phyloP scores from a whole-genome alignment of 768 basidiomycete species.

The Omphalotus guepiniiformis region DNA sequence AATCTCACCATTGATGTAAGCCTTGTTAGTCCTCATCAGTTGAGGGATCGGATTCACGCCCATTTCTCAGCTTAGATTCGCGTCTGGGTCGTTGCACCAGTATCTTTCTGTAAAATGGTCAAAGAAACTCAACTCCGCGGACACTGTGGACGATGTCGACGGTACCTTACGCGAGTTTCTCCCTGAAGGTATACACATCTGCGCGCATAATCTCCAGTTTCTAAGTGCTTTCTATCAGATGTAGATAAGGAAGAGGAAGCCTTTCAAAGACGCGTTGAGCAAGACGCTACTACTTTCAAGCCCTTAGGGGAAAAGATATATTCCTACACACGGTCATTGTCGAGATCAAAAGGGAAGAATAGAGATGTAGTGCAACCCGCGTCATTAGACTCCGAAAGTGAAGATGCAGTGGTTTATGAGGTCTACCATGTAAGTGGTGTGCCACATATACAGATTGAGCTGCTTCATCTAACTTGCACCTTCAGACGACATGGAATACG shows the following conservation, averaged over 20 bases:
- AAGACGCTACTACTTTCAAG: constrained; percentile 72
- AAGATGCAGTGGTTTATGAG: constrained; percentile 74
- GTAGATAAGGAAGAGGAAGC: constrained; percentile 63
- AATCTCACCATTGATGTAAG: constrained; percentile 80
- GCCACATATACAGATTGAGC: background rate
- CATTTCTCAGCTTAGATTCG: constrained; percentile 62
- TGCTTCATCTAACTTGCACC: background rate
- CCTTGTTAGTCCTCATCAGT: constrained; percentile 2
- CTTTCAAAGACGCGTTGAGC: constrained; percentile 69
- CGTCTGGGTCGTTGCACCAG: constrained; percentile 82
- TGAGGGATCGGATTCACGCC: background rate
- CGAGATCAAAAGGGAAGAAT: constrained; percentile 43
- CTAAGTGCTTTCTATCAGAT: constrained; percentile 41
- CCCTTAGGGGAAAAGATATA: constrained; percentile 75
- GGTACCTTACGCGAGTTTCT: constrained; percentile 73
- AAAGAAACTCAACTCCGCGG: constrained; percentile 57
- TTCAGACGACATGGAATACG: constrained; percentile 77
- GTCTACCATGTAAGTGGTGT: constrained; percentile 78
- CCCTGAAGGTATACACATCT: constrained; percentile 48
- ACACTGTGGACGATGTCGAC: constrained; percentile 85
- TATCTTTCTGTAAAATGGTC: constrained; percentile 69
- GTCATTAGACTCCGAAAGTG: constrained; percentile 42
- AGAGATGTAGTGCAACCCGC: constrained; percentile 42
- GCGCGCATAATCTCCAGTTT: too few species aligned
- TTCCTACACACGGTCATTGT: constrained; percentile 64